Base-by-base conservation (phyloP, 768 basidiomycete species). In the Trametes cinnabarina region DNA sequence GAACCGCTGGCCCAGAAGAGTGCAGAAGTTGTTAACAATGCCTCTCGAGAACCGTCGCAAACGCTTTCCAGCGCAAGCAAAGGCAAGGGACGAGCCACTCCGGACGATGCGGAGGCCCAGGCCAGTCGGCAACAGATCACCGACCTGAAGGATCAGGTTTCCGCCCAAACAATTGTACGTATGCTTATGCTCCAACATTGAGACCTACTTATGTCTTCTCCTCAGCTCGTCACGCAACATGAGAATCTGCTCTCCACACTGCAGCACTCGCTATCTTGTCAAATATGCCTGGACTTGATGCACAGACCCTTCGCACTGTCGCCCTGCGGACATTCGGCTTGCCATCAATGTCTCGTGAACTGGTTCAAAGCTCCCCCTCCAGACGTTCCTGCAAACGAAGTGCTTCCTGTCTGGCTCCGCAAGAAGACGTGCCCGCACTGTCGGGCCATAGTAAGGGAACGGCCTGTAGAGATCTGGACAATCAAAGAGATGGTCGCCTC, bases 231-330 rank as follows among this genome's bases (percentile, higher is more conserved):
- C 39, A 64, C 73, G 20, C 75, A 76, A 59, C 84, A 90, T 61
- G 77, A 85, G 72, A 64, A 73, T 9, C 72, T 84, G 22, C 63
- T 88, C n/a, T 68, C 69, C 3, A 75, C 82, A 55, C 63, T 89
- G 41, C 82, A 84, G 9, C 83, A 87, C 60, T 79, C 85, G 0
- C 69, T 90, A 23, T 87, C 83, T 12, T 92, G 90, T 59, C 87
- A 91, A 69, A 86, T 92, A 60, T 92, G 90, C 66, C 75, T 91
- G 25, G 88, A 90, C 63, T 73, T 88, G 22, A 76, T 92, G 69
- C 77, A 87, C 68, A 82, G 81, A 61, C 89, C 90, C 0, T 92
- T 82, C 61, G 84, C 88, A 0, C 81, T 90, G 19, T 79, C 86
- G 0, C 88, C 89, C 0, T 92, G 89, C 57, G 89, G 90, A 4